Evolutionary conservation across 805 yeast genomes (phyloP).

Genomic region (Candida succiphila): DNA sequence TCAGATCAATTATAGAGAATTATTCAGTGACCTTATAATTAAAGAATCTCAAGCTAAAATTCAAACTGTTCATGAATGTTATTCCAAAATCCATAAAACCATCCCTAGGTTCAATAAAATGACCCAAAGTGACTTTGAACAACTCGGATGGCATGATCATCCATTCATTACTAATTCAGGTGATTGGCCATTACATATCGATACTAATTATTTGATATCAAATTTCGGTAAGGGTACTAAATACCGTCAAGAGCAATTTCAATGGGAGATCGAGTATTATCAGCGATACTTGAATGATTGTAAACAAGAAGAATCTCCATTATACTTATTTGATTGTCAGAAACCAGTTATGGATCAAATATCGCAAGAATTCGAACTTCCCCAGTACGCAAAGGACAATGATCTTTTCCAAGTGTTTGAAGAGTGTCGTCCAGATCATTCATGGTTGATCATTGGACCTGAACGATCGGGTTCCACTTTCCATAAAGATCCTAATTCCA

Average conservation of each 20-base stretch:
- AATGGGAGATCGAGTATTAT: constrained; percentile 63
- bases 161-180: too few species aligned
- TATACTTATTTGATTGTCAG: constrained; percentile 77
- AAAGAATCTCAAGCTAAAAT: constrained; percentile 31
- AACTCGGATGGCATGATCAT: constrained; percentile 29
- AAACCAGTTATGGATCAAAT: constrained; percentile 56
- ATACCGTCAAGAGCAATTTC: constrained; percentile 80
- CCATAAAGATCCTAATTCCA: constrained; percentile 87
- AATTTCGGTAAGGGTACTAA: too few species aligned
- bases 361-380: constrained; percentile 41
- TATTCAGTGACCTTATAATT: too few species aligned
- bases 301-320: constrained; percentile 78
- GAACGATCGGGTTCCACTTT: constrained; percentile 77
- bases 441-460: constrained; percentile 90
- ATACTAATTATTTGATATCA: too few species aligned
- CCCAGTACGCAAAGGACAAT: too few species aligned
- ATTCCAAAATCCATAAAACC: constrained; percentile 5
- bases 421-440: constrained; percentile 75
- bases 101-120: too few species aligned
- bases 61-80: too few species aligned
- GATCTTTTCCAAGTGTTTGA: constrained; percentile 57
- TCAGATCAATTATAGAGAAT: constrained; percentile 56
- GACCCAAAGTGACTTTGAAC: constrained; percentile 33
- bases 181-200: constrained; percentile 41
- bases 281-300: constrained; percentile 42